Base-by-base conservation (phyloP, 345 rosid genomes). In the Punica granatum region DNA sequence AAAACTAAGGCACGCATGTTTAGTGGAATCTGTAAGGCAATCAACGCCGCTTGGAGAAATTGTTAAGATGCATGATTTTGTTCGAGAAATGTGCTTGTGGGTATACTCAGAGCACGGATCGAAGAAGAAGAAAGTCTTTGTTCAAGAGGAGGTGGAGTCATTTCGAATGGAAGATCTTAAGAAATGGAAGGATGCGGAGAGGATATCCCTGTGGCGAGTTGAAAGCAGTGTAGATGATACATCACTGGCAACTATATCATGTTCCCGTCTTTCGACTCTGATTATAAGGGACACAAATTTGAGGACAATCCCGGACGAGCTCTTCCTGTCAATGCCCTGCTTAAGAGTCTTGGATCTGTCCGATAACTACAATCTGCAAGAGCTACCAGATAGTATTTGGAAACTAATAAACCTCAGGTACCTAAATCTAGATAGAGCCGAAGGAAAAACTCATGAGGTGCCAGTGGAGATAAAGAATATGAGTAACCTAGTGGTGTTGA, bases 41-140 rank as follows among this genome's bases (percentile, higher is more conserved):
- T 23, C 66, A 43, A 11, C 1, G 6, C 0, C 0, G 31, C 59
- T 25, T 62, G 1, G 53, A 49, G 5, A n/a, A 4, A 0, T 23
- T 62, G 44, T 65, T 0, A 68, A 44, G 33, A 77, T 77, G 79
- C 81, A 77, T n/a, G 77, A 75, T 1, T 14, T 77, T 1, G 8
- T 80, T 26, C 73, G 68, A 0, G 72, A 70, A 33, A 74, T 74
- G 79, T 71, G 77, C 0, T 56, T 65, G 14, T 72, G 75, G 71
- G 13, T 68, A 3, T 35, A 36, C 31, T 1, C 54, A 0, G 71
- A 59, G 6, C 64, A 21, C 0, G 70, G 70, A 35, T 1, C 7
- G 34, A 18, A 1, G 2, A 48, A 67, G 44, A 67, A 51, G 16
- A 33, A 15, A 7, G 7, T 67, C 26, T 9, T 67, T n/a, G n/a